phyloP scores from a whole-genome alignment of 2,329 filamentous ascomycete species.

The Monosporascus sp. region DNA sequence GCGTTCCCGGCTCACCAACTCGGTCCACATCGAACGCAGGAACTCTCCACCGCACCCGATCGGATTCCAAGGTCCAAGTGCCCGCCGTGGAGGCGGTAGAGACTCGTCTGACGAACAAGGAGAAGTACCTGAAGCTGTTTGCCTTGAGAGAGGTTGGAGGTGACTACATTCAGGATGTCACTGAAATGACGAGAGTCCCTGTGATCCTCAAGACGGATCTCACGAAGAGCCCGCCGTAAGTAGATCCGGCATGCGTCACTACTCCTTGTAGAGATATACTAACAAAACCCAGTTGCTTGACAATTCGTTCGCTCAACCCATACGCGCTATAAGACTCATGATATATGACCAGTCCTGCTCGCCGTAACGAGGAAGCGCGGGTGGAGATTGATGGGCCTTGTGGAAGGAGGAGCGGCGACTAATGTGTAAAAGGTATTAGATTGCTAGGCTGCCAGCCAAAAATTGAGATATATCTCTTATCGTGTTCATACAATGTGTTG shows the following conservation, averaged over 20 bases:
- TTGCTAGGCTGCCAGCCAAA: neutral
- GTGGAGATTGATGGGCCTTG: neutral
- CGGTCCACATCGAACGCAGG: conserved; percentile 65
- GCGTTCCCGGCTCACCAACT: conserved; percentile 85
- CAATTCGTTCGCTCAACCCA: conserved; percentile 63
- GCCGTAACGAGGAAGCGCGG: neutral
- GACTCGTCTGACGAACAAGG: conserved; percentile 80
- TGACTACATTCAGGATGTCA: conserved; percentile 96
- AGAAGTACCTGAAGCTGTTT: conserved; percentile 92
- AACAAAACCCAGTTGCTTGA: conserved; percentile 52
- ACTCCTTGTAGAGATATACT: conserved; percentile 22
- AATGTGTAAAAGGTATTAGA: neutral
- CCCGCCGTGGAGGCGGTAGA: conserved; percentile 70
- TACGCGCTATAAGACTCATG: conserved; percentile 38
- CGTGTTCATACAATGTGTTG: neutral
- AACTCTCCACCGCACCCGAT: conserved; percentile 79
- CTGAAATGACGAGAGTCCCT: conserved; percentile 95
- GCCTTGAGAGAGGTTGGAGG: conserved; percentile 85
- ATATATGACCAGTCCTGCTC: conserved; percentile 3
- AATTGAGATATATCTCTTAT: neutral
- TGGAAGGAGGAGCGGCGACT: neutral
- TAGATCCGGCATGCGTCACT: conserved; percentile 28
- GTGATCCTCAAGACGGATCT: conserved; percentile 98
- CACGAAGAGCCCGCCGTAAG: conserved; percentile 98
- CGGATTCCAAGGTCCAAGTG: conserved; percentile 89